phyloP scores from a whole-genome alignment of 2,329 filamentous ascomycete genomes.

The Penicillium sp. region DNA sequence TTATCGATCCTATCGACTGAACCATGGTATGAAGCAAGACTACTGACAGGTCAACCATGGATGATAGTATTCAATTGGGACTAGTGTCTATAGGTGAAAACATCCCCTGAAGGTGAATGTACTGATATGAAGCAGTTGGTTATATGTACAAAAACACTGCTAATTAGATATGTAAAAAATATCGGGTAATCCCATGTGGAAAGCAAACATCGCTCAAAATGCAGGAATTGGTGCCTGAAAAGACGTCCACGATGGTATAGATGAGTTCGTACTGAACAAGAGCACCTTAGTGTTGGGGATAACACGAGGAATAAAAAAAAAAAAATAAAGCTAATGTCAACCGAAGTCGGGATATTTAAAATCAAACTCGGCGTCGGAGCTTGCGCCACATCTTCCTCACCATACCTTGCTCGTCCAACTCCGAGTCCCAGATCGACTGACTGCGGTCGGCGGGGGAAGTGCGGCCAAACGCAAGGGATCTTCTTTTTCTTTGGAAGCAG shows the following conservation, averaged over 20 bases:
- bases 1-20: conserved; percentile 17
- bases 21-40: background rate
- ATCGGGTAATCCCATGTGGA: background rate
- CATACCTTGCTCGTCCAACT: conserved; percentile 38
- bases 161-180: conserved; percentile 12
- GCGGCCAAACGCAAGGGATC: conserved; percentile 57
- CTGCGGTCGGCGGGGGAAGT: conserved; percentile 48
- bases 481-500: conserved; percentile 56
- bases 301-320: background rate
- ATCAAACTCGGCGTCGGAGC: conserved; percentile 32
- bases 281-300: background rate
- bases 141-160: conserved; percentile 16
- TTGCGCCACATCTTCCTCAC: conserved; percentile 48
- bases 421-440: conserved; percentile 44
- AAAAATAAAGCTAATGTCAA: background rate
- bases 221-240: background rate
- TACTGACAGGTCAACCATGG: background rate
- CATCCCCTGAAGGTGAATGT: background rate
- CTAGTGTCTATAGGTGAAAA: background rate
- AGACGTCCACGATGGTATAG: background rate
- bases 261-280: conserved; percentile 2
- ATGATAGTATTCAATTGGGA: background rate
- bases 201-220: background rate
- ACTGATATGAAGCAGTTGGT: background rate
- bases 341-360: background rate